Base-by-base conservation (phyloP, 1,139 yeast species). In the Blastobotrys proliferans region DNA sequence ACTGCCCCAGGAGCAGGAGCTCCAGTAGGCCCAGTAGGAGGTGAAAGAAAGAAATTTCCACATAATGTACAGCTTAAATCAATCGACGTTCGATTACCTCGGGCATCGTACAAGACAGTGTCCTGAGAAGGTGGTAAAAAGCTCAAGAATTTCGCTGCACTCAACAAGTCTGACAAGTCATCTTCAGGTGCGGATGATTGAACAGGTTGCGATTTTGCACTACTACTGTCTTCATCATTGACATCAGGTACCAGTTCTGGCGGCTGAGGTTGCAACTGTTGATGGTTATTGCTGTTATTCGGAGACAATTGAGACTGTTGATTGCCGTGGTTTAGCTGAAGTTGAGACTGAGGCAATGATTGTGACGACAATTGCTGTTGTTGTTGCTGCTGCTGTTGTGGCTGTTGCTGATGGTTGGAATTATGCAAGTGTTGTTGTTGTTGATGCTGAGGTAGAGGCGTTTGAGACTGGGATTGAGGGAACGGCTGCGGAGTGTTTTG, bases 31-130 rank as follows among this genome's bases (percentile, higher is more conserved):
- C 50, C 49, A 4, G 52, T 49, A 8, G 52, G 56, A 32, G 51
- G 56, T 25, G 56, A 49, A 14, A 57, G 51, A 34, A 56, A 57
- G 44, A 57, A 57, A 42, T 56, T 56, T n/a, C 61, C 61, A 21
- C 51, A 40, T 16, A 57, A 40, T 6, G 51, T 35, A 2, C 49
- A 54, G 8, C 44, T 29, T 14, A 57, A 47, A 29, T 52, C 56
- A 8, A 57, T 49, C 5, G 44, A 36, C 2, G 51, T 47, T 18
- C 44, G 39, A 39, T 51, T 51, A 14, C 58, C 58, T 8, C 54
- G 47, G 16, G 33, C 35, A 35, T 56, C 61, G 39, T 49, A 56
- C 8, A 56, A 37, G 10, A 50, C 51, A 0, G 56, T 41, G 13
- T 54, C 58, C 21, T 42, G 48, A n/a, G 38, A 37, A 2, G 55